Base-by-base conservation (phyloP, 148 eudicot species). In the Oxyria digyna region DNA sequence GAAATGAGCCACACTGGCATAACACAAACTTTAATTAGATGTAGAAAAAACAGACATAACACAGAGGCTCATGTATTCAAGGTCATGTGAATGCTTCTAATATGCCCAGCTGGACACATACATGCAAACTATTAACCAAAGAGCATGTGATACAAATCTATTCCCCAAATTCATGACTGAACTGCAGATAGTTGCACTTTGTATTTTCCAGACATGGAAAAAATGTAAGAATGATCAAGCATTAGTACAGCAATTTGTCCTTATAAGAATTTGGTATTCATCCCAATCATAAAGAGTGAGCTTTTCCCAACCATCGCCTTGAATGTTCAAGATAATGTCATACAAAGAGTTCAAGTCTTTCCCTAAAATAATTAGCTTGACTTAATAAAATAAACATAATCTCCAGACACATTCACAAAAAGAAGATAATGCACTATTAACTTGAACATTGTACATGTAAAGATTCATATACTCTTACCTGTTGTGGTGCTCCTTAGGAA, bases 401-500 rank as follows among this genome's bases (percentile, higher is more conserved):
- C 62, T 23, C 32, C 7, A 55, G 17, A 27, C 33, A 3, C 27
- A 18, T 55, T 55, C n/a, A 27, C 17, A 11, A 26, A 59, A 2
- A 6, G 43, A 20, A 13, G 54, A 38, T 66, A 70, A 59, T 23
- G 48, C 32, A 52, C 11, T 41, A 40, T n/a, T n/a, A n/a, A 40
- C 54, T 23, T 41, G 20, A 27, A 59, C 65, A 29, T 1, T 48
- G 17, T 7, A 69, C 10, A 38, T 67, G 18, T 42, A 24, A 24
- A 48, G 74, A 55, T 59, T 59, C 35, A 6, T 59, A 59, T 29
- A 29, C 20, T 59, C 37, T 27, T 69, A 88, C 99, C 99, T 94
- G 73, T 94, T 91, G 72, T 78, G 93, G 74, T 94, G 99, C 81
- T 94, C 99, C 89, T 88, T 88, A 27, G 99, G 99, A 84, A 94